Conservation (phyloP, 139 green algal genomes). For the Coelastrella sp. region DNA sequence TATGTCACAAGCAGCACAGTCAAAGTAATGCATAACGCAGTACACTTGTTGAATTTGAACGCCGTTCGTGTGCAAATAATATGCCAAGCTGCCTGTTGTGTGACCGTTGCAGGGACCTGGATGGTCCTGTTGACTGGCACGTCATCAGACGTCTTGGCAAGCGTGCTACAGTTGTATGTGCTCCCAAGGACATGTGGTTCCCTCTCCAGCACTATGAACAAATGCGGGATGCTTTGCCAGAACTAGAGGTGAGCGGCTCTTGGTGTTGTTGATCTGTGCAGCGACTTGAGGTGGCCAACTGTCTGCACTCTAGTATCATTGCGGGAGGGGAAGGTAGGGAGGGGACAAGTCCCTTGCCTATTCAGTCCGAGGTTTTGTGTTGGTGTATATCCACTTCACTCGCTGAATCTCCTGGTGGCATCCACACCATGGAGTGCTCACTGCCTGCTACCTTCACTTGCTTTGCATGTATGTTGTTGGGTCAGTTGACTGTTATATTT, state of each 20-base stretch:
- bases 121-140: conserved; percentile 24
- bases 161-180: conserved; percentile 18
- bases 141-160: conserved; percentile 9
- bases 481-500: not conserved
- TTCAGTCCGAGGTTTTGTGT: no score
- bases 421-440: not conserved
- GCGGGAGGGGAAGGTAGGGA: no score
- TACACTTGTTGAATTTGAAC: not conserved
- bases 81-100: not conserved
- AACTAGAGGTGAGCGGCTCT: conserved; percentile 11
- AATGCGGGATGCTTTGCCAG: conserved; percentile 29
- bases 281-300: no score
- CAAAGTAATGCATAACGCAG: not conserved
- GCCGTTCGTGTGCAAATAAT: not conserved
- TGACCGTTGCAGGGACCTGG: conserved; percentile 16
- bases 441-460: not conserved
- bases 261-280: not conserved
- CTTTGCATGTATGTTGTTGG: not conserved
- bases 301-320: not conserved
- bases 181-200: conserved; percentile 40
- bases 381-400: no score
- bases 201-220: conserved; percentile 13
- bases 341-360: no score
- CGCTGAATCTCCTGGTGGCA: no score
- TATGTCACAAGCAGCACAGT: no score